These are phyloP conservation scores for Perilla frutescens DNA, from an alignment of 257 asterid species.

Conservation along the genomic window DNA sequence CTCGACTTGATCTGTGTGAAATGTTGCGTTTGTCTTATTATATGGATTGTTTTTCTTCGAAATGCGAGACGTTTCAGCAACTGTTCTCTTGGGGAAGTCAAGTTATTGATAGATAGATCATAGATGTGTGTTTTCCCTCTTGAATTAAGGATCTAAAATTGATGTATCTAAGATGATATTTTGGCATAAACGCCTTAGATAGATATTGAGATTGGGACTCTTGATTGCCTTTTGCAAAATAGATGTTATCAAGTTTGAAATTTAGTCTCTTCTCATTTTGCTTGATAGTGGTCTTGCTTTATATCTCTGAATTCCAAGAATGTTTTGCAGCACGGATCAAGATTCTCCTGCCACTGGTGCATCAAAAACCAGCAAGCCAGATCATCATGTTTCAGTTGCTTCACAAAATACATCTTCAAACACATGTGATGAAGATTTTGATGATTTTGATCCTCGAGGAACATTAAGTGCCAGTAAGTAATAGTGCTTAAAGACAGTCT, in stretches of 20 bases:
- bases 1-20: constrained; percentile 6
- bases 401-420: constrained; percentile 53
- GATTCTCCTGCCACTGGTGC: constrained; percentile 47
- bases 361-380: constrained; percentile 55
- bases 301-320: constrained; percentile 37
- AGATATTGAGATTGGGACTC: neutral
- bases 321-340: constrained; percentile 57
- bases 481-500: neutral
- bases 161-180: constrained; percentile 22
- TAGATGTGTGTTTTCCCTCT: constrained; percentile 25
- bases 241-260: neutral
- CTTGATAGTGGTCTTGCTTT: constrained; percentile 27
- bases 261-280: constrained; percentile 13
- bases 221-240: too few species aligned
- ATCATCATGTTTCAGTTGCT: constrained; percentile 55
- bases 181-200: constrained; percentile 15
- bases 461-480: constrained; percentile 82
- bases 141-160: constrained; percentile 6
- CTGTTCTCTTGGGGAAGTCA: constrained; percentile 2
- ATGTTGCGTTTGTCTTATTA: constrained; percentile 8
- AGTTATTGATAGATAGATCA: constrained; percentile 26
- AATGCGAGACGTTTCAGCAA: constrained; percentile 5
- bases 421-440: constrained; percentile 74
- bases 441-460: constrained; percentile 98
- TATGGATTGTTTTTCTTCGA: constrained; percentile 17